Evolutionary conservation across 2,329 filamentous ascomycete genomes (phyloP), one percentile per base, ranked within the genome.

Genomic region (Cladophialophora carrionii): DNA sequence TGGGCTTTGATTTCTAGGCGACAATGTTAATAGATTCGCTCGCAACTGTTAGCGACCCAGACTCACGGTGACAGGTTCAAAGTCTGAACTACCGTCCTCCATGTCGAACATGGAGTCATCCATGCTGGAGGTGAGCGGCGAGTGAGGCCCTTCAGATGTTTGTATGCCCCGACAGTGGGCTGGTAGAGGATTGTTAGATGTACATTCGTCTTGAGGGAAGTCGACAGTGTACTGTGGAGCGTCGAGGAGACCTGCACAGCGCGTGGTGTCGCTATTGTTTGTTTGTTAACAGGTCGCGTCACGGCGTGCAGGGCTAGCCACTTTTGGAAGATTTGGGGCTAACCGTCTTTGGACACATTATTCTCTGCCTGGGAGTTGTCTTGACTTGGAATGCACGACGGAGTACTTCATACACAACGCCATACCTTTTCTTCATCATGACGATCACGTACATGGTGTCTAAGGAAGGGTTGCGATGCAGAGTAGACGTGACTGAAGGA

Each of bases 101-200:
- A 80, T 77, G 53, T 85, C 83, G 70, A 88, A 87, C 72, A 83
- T 79, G 56, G 85, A 86, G 71, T 87, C 87, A 62, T 86, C 84
- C 77, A 87, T 83, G 51, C 46, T 57, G 51, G n/a, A 22, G 46
- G 49, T 20, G n/a, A 49, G 24, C 8, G 46, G 2, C 20, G 20
- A 4, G 12, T 22, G 46, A 49, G n/a, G 46, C 3, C 14, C 14
- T 17, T 41, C 6, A 43, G 37, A 43, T 43, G 6, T n/a, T 6
- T 7, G 37, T 43, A n/a, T 2, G 14, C 5, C 37, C 37, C 17
- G 7, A 3, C 14, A 17, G 6, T n/a, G 37, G 37, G 37, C 37
- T 43, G 37, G 7, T 14, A 43, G 17, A 43, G 1, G n/a, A 17
- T 43, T 43, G 17, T n/a, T 6, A 17, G 17, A 5, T n/a, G 37